Conservation (phyloP, 441 rosid species). For the Daphne laureola region DNA sequence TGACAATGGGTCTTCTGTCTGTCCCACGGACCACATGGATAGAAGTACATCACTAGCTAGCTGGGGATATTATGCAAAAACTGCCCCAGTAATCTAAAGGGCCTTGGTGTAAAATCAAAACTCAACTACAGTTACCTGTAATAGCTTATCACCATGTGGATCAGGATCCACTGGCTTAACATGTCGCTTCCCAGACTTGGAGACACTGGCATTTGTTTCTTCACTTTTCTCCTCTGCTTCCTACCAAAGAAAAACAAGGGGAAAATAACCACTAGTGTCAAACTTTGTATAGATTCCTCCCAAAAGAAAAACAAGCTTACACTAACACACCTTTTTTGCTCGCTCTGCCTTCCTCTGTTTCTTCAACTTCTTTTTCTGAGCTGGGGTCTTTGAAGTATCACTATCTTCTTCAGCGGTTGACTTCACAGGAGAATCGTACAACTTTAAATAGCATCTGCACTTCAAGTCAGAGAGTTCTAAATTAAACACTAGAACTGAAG, state of each 20-base stretch:
- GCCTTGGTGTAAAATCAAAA: conserved; percentile 11
- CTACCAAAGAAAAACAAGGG: conserved; percentile 32
- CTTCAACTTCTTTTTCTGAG: conserved; percentile 91
- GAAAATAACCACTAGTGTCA: conserved; percentile 15
- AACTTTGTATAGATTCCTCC: conserved; percentile 11
- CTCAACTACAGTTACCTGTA: conserved; percentile 58
- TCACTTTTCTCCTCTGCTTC: conserved; percentile 92
- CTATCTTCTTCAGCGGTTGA: conserved; percentile 72
- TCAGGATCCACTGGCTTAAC: conserved; percentile 95
- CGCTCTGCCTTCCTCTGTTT: conserved; percentile 96
- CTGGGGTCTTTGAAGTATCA: conserved; percentile 73
- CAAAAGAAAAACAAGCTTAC: conserved; percentile 18
- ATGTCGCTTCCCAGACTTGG: conserved; percentile 86
- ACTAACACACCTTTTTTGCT: conserved; percentile 76
- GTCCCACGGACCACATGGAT: conserved; percentile 8
- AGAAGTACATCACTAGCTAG: conserved; percentile 13
- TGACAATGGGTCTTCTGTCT: conserved; percentile 88
- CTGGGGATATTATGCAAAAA: conserved; percentile 5
- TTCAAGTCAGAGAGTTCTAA: conserved; percentile 17
- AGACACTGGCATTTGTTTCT: conserved; percentile 62
- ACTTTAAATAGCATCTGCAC: conserved; percentile 85
- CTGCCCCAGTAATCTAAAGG: conserved; percentile 1
- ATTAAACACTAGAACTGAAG: conserved; percentile 3
- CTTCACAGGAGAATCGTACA: conserved; percentile 79
- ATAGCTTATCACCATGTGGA: conserved; percentile 87